These are phyloP conservation scores for Pseudogymnoascus sp. DNA, from an alignment of 2,329 filamentous ascomycete species.

Conservation along the genomic window DNA sequence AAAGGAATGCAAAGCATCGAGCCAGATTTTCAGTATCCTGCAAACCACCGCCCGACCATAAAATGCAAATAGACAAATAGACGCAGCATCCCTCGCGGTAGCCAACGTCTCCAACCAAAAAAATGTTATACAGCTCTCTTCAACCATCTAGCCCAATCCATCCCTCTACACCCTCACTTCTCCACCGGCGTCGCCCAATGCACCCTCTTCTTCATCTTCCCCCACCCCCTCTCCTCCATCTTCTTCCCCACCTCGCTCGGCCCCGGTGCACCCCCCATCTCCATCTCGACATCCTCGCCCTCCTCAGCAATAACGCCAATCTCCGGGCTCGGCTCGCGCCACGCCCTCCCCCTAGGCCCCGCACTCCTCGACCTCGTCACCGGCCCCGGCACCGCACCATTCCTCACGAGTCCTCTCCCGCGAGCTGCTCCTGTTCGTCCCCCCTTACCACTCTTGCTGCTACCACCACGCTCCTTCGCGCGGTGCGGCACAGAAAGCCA, in stretches of 20 bases:
- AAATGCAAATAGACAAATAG: neutral
- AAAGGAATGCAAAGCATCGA: neutral
- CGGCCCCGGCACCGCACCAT: conserved; percentile 12
- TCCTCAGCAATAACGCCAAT: conserved; percentile 27
- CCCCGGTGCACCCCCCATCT: neutral
- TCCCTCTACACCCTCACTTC: neutral
- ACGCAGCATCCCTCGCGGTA: conserved; percentile 4
- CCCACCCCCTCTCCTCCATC: neutral
- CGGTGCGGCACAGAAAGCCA: conserved; percentile 1
- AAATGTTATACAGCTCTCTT: neutral
- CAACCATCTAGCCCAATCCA: neutral
- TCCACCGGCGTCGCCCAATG: conserved; percentile 22
- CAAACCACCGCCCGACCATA: neutral
- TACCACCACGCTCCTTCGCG: neutral
- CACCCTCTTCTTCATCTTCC: conserved; percentile 26
- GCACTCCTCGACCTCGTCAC: conserved; percentile 20
- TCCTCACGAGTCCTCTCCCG: conserved; percentile 22
- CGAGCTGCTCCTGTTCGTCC: conserved; percentile 12
- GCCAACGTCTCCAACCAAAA: neutral
- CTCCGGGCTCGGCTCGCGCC: conserved; percentile 27
- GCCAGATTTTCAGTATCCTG: neutral
- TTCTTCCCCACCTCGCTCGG: neutral
- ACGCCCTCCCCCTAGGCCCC: conserved; percentile 25
- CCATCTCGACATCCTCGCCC: conserved; percentile 8
- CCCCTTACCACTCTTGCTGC: neutral